Conservation (phyloP, 495 filamentous ascomycete genomes). For the Neurospora terricola region DNA sequence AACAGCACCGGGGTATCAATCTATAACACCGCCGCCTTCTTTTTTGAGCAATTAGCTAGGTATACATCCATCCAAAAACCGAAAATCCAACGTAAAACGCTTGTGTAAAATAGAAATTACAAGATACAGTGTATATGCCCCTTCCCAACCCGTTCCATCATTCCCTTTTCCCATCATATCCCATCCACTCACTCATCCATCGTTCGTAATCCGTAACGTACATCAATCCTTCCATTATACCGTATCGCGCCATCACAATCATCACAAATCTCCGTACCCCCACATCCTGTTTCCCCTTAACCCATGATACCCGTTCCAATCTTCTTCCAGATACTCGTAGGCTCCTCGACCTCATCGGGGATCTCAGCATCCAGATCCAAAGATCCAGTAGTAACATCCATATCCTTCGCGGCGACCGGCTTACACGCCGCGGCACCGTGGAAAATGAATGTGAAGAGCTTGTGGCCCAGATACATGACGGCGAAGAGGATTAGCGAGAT, state of each 20-base stretch:
- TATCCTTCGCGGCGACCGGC: not conserved
- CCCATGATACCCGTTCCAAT: not conserved
- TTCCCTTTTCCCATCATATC: not conserved
- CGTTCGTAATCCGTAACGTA: not conserved
- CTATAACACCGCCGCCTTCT: not conserved
- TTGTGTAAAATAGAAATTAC: not conserved
- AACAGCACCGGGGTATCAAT: not conserved
- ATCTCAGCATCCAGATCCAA: not conserved
- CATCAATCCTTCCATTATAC: not conserved
- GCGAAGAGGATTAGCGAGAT: constrained; percentile 52
- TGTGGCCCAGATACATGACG: constrained; percentile 49
- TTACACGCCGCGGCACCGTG: not conserved
- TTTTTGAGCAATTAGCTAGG: not conserved
- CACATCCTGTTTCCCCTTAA: not conserved
- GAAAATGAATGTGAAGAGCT: constrained; percentile 19
- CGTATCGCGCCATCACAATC: not conserved
- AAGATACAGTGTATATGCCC: not conserved
- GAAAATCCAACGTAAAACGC: not conserved
- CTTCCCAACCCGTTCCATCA: not conserved
- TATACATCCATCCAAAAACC: not conserved
- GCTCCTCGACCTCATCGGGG: not conserved
- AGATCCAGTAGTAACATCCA: not conserved
- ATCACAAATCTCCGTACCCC: not conserved
- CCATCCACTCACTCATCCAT: not conserved
- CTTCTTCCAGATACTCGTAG: not conserved